Base-by-base conservation (phyloP, 139 green algal species). In the Tetratostichococcus sp. region DNA sequence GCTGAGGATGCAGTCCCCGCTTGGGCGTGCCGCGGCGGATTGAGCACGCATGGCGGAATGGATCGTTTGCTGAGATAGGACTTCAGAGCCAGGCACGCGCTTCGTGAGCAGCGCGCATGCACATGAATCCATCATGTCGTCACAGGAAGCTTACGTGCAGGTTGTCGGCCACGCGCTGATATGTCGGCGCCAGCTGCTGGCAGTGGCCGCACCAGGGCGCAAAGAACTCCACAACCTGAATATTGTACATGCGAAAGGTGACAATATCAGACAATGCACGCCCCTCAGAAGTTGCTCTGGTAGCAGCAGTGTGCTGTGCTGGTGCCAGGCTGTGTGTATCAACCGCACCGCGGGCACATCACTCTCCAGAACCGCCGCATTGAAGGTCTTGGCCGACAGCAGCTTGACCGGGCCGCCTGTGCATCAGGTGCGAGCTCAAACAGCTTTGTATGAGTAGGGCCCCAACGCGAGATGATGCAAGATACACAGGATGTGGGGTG, bases 171-270 rank as follows among this genome's bases (percentile, higher is more conserved):
- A 83, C 82, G 35, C 77, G 78, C 62, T 81, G 69, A 32, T 74
- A 80, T 11, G 65, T 30, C 11, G 82, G 80, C 25, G 79, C 69
- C 65, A 87, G 74, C 0, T 28, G 8, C 30, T 87, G 71, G 73
- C 82, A 87, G 62, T 85, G 82, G 22, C 75, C 76, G 68, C 69
- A 85, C 79, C 79, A 78, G 25, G 72, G 74, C 32, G 74, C 74
- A 30, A 62, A 78, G 26, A 78, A 78, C 42, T 78, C 74, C 42
- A 78, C 74, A 2, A 62, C 19, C 50, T 62, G 50, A 2, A n/a
- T 4, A 62, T n/a, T n/a, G n/a, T n/a, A n/a, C n/a, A n/a, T n/a
- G n/a, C n/a, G n/a, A n/a, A n/a, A n/a, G n/a, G n/a, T 62, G 50
- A 25, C 19, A 2, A 62, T 25, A 62, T 62, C 19, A 25, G 14